A percentile compares a stretch with the other conserved stretches of the same genome.
These are phyloP conservation scores for Cucumis cinereus DNA, from an alignment of 306 rosid genomes.

Conservation along the genomic window DNA sequence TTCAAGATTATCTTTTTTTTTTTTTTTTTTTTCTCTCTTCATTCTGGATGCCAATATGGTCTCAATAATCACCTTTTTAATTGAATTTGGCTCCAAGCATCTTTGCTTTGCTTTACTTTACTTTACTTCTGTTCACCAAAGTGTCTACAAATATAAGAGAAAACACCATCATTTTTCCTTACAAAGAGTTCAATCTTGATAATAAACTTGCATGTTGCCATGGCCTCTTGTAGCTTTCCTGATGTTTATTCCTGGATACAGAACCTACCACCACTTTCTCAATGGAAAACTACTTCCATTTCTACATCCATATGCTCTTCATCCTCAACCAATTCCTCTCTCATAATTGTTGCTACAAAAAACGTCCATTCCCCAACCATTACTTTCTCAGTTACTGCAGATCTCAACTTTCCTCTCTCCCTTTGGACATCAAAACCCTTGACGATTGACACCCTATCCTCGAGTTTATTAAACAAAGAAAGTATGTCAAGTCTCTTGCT, in stretches of 20 bases:
- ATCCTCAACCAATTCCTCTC: constrained; percentile 54
- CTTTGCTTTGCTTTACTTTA: constrained; percentile 2
- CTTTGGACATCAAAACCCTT: constrained; percentile 76
- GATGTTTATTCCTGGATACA: constrained; percentile 66
- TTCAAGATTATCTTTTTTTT: background rate
- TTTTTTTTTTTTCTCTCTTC: background rate
- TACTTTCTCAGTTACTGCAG: constrained; percentile 47
- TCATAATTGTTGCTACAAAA: constrained; percentile 47
- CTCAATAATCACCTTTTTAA: constrained; percentile 17
- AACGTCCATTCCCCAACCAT: constrained; percentile 28
- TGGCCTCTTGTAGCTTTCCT: constrained; percentile 50
- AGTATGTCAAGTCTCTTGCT: constrained; percentile 35
- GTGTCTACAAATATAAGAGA: constrained; percentile 11
- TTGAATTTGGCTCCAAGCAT: constrained; percentile 34
- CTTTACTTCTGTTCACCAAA: constrained; percentile 13
- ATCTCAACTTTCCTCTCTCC: constrained; percentile 43
- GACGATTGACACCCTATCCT: constrained; percentile 19
- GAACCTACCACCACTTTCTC: constrained; percentile 54
- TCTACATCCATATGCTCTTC: constrained; percentile 36
- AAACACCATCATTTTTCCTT: background rate
- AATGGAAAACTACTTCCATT: constrained; percentile 52
- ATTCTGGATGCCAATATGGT: constrained; percentile 5
- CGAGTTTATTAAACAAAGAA: constrained; percentile 22
- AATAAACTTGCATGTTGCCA: constrained; percentile 14
- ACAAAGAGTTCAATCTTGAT: background rate